Evolutionary conservation across 2,329 filamentous ascomycete species (phyloP), one percentile per base, ranked within the genome.

Genomic region (Penicillium olsonii): DNA sequence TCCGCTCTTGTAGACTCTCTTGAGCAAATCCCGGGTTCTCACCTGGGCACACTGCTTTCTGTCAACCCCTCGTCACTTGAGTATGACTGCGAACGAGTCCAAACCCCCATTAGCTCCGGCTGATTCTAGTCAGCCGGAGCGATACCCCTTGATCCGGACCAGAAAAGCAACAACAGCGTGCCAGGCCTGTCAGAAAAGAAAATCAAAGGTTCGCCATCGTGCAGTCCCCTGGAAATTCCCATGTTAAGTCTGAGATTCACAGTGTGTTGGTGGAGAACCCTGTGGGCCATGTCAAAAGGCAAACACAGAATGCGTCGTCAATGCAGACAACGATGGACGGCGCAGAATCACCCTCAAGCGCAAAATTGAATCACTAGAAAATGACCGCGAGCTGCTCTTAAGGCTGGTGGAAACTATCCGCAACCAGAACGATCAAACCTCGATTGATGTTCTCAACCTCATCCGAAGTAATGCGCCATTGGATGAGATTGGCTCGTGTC

Each of bases 401-500:
- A 47, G 42, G n/a, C 45, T 59, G 1, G 48, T 59, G 20, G 42
- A 47, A 4, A 48, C 40, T 12, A 44, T 59, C 12, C 56, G 52
- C 29, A 46, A 52, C 22, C 37, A 47, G 10, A 37, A 52, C 26
- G 35, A 45, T 4, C 19, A 19, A n/a, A 37, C 44, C 12, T 37
- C 44, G 8, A 10, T 17, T 18, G 39, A 39, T 12, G 35, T 49
- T 14, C 31, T 59, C 17, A 54, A 24, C 18, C 27, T 50, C 9
- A 52, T 57, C 31, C 54, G 55, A 17, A 50, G 45, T 20, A 42
- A 53, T 26, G 49, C 47, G 18, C 43, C 55, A 12, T 18, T 57
- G 14, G 41, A 44, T 12, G 53, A 57, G 15, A 54, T 57, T 17
- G 29, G 37, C 34, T 31, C 44, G 5, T 45, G 27, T 33, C 22